phyloP scores from a whole-genome alignment of 495 filamentous ascomycete species.

The Elasticomyces elasticus region DNA sequence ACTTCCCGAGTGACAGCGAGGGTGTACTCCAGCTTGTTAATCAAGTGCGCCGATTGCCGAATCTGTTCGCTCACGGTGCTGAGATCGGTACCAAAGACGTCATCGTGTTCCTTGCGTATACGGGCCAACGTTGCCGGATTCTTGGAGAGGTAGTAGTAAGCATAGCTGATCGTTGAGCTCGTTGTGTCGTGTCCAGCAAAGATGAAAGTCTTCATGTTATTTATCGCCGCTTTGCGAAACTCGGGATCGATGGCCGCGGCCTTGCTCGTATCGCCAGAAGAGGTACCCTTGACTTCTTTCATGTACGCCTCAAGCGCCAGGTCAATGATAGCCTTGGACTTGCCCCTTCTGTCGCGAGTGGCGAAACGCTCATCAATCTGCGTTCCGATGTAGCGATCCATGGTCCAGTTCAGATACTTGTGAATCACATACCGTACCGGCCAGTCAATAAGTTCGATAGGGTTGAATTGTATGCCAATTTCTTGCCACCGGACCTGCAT shows the following conservation, averaged over 20 bases:
- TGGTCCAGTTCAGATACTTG: constrained; percentile 27
- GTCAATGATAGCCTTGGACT: constrained; percentile 29
- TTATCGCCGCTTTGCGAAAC: constrained; percentile 25
- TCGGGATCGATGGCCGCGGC: constrained; percentile 16
- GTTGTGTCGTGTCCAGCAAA: constrained; percentile 43
- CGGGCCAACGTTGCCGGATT: constrained; percentile 29
- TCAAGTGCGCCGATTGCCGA: constrained; percentile 3
- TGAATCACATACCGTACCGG: constrained; percentile 16
- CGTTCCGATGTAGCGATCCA: constrained; percentile 31
- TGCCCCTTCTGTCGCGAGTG: not conserved
- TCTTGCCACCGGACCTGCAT: constrained; percentile 25
- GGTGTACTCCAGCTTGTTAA: constrained; percentile 29
- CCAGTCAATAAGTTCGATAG: constrained; percentile 22
- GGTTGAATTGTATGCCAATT: constrained; percentile 16
- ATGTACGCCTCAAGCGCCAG: constrained; percentile 30
- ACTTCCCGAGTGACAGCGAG: constrained; percentile 26
- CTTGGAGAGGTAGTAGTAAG: constrained; percentile 31
- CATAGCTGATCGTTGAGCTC: constrained; percentile 33
- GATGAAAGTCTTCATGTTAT: constrained; percentile 31
- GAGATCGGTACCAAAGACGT: constrained; percentile 27
- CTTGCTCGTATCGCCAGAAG: not conserved
- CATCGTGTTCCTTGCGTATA: constrained; percentile 32
- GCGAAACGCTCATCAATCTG: constrained; percentile 31
- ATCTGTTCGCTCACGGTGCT: constrained; percentile 12
- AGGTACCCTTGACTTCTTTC: constrained; percentile 13